Percentiles rank a stretch among this genome's conserved stretches.
Conservation (phyloP, 495 filamentous ascomycete genomes). For the Penicillium angulare region DNA sequence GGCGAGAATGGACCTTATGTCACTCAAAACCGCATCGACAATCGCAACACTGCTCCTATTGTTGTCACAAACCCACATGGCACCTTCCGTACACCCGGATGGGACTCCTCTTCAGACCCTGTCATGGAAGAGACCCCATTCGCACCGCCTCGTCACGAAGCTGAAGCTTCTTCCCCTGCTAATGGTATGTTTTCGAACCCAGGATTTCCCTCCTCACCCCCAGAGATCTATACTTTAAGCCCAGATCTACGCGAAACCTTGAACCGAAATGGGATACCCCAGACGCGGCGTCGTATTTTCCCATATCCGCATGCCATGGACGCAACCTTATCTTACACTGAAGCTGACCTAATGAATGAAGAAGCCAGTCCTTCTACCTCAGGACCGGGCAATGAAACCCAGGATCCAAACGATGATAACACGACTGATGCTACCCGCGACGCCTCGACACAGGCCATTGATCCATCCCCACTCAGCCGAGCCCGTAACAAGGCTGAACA, state of each 20-base stretch:
- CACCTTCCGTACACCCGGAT: background rate
- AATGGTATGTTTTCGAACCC: background rate
- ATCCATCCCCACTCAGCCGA: constrained; percentile 21
- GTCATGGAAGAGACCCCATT: background rate
- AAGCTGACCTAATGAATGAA: background rate
- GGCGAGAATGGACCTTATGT: background rate
- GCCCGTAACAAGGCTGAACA: constrained; percentile 39
- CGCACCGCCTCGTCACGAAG: no score
- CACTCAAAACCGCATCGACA: background rate
- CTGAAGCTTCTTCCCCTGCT: background rate
- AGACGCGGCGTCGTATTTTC: background rate
- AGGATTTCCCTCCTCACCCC: background rate
- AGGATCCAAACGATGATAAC: background rate
- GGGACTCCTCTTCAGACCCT: background rate
- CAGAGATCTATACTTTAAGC: no score
- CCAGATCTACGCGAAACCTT: no score
- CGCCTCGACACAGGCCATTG: background rate
- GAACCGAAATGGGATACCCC: background rate
- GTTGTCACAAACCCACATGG: background rate
- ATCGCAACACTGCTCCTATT: background rate
- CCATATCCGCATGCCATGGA: no score
- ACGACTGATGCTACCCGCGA: background rate
- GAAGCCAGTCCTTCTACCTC: background rate
- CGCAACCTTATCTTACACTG: background rate
- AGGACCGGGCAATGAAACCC: background rate